Conservation (phyloP, 208 protist genomes). For the Trypanosoma congolense region DNA sequence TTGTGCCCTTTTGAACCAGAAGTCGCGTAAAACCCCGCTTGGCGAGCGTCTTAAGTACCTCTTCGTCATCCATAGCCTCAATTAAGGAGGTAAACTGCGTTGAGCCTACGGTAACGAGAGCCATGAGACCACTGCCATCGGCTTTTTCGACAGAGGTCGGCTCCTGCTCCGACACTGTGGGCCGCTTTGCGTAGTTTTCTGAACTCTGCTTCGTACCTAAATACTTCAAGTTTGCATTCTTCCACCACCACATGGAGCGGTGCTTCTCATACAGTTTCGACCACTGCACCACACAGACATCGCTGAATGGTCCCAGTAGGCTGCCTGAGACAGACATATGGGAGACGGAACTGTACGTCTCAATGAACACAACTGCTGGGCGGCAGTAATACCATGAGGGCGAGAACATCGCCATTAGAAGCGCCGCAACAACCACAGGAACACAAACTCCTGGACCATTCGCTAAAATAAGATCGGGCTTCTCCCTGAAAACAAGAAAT, state of each 20-base stretch:
- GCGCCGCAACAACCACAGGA: slow-evolving; percentile 61
- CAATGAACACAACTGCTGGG: slow-evolving; percentile 75
- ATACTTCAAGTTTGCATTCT: slow-evolving; percentile 2
- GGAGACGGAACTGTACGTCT: slow-evolving; percentile 84
- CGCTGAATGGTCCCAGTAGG: slow-evolving; percentile 65
- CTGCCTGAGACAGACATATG: slow-evolving; percentile 76
- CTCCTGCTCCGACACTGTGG: background rate
- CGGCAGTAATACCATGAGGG: slow-evolving; percentile 37
- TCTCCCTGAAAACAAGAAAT: slow-evolving; percentile 26
- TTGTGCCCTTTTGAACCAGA: slow-evolving; percentile 75
- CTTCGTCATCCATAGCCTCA: slow-evolving; percentile 29
- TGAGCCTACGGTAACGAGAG: slow-evolving; percentile 87
- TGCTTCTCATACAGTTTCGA: slow-evolving; percentile 24
- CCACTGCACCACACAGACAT: slow-evolving; percentile 86
- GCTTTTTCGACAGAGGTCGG: background rate
- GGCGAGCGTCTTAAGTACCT: slow-evolving; percentile 33
- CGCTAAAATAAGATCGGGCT: slow-evolving; percentile 72
- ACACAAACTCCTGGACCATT: slow-evolving; percentile 92
- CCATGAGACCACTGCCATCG: slow-evolving; percentile 8
- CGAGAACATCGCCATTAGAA: slow-evolving; percentile 42
- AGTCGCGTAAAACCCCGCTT: slow-evolving; percentile 44
- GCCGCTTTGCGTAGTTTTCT: background rate
- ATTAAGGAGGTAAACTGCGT: slow-evolving; percentile 78
- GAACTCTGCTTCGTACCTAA: background rate
- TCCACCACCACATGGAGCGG: slow-evolving; percentile 7